Evolutionary conservation across 345 rosid species (phyloP).

Genomic region (Moricandia arvensis): DNA sequence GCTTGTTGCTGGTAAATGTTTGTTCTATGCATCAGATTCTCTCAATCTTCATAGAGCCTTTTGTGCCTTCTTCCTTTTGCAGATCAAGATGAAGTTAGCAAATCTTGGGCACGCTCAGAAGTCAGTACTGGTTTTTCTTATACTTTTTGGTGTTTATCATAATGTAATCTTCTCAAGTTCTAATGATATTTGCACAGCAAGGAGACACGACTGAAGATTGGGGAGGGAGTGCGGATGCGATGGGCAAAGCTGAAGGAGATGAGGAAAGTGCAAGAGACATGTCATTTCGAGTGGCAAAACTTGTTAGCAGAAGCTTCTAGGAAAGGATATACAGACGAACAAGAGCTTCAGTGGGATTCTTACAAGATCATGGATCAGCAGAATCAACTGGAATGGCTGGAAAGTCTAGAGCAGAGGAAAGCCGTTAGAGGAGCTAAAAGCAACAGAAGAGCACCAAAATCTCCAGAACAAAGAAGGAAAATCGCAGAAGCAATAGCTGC

Average conservation of each 20-base stretch:
- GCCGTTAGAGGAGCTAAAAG: slow-evolving; percentile 52
- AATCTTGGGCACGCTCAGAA: slow-evolving; percentile 82
- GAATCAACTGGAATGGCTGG: slow-evolving; percentile 70
- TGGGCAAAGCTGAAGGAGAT: slow-evolving; percentile 74
- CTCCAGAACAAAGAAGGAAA: slow-evolving; percentile 80
- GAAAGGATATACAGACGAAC: slow-evolving; percentile 57
- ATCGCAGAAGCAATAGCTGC: slow-evolving; percentile 92
- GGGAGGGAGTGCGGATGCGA: slow-evolving; percentile 64
- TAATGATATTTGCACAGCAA: slow-evolving; percentile 39
- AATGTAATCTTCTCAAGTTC: not conserved
- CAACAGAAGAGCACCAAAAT: slow-evolving; percentile 82
- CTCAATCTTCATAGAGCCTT: slow-evolving; percentile 16
- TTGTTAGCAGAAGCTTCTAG: slow-evolving; percentile 81
- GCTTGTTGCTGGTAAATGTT: no score
- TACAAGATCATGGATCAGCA: slow-evolving; percentile 56
- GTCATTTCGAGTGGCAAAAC: slow-evolving; percentile 84
- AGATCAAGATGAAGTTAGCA: slow-evolving; percentile 79
- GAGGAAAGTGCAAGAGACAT: slow-evolving; percentile 65
- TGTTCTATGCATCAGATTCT: slow-evolving; percentile 19
- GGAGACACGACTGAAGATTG: slow-evolving; percentile 75
- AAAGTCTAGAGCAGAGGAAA: slow-evolving; percentile 70
- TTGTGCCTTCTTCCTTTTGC: slow-evolving; percentile 37
- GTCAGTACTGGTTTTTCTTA: slow-evolving; percentile 39
- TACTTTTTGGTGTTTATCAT: not conserved
- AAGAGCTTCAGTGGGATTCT: slow-evolving; percentile 80